Conservation (phyloP, 305 asterid species). For the Andrographis paniculata region DNA sequence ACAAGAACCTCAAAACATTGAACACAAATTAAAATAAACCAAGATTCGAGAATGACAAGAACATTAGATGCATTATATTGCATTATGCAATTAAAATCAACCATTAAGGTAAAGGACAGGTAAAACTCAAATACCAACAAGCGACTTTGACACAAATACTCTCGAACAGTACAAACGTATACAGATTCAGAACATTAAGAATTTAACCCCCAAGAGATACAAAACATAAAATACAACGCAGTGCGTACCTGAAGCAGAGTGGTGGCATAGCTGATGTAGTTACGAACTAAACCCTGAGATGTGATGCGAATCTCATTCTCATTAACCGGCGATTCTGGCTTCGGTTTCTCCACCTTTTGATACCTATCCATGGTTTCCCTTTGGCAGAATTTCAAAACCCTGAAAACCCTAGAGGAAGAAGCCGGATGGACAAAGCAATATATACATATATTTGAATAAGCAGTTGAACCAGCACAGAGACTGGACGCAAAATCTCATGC, state of each 20-base stretch:
- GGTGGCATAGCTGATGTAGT: slow-evolving; percentile 56
- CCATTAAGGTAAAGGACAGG: no score
- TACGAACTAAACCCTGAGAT: slow-evolving; percentile 51
- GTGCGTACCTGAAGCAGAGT: slow-evolving; percentile 54
- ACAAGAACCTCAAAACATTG: no score
- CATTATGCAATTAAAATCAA: no score
- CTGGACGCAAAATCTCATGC: slow-evolving; percentile 3
- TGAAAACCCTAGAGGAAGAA: background rate
- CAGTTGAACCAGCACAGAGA: no score
- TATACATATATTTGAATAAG: no score
- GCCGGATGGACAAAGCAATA: background rate
- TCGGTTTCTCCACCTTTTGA: slow-evolving; percentile 61
- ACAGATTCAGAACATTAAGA: no score
- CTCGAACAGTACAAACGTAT: no score
- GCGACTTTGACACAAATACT: no score
- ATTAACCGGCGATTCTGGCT: slow-evolving; percentile 40
- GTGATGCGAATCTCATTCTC: slow-evolving; percentile 73
- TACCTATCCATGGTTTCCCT: slow-evolving; percentile 37
- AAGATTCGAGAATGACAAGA: no score
- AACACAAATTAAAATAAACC: no score
- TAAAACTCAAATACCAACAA: no score
- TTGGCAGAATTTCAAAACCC: background rate
- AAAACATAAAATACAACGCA: background rate
- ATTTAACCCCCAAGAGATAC: background rate
- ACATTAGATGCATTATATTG: no score